A percentile compares a stretch with the other conserved stretches of the same genome.
Conservation (phyloP, 208 protist species). For the Herpetomonas tarakana region DNA sequence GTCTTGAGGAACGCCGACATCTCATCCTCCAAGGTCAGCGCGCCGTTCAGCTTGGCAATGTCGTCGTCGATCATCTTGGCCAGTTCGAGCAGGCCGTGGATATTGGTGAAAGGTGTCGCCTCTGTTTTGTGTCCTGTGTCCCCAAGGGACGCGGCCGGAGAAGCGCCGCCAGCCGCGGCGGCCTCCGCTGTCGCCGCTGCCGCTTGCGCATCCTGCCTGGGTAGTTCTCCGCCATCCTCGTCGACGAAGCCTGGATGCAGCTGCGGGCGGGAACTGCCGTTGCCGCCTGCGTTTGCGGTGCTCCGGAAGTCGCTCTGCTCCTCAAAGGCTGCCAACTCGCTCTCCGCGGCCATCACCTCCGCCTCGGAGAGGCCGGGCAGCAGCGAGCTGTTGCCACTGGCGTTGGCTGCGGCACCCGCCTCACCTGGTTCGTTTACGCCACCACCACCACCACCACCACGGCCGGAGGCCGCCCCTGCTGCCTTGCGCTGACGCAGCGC, state of each 20-base stretch:
- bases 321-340: conserved; percentile 35
- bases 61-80: conserved; percentile 39
- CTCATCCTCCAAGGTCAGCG: conserved; percentile 78
- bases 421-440: background rate
- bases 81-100: conserved; percentile 50
- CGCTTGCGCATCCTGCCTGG: background rate
- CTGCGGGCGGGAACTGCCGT: background rate
- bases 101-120: conserved; percentile 51
- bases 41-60: conserved; percentile 56
- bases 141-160: conserved; percentile 5
- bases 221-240: background rate
- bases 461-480: conserved; percentile 7
- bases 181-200: background rate
- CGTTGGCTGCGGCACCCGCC: background rate
- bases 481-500: conserved; percentile 55
- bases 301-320: conserved; percentile 7
- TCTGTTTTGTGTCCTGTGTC: conserved; percentile 15
- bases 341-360: conserved; percentile 54
- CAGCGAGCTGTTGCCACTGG: background rate
- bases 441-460: conserved; percentile 6
- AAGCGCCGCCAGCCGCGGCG: background rate
- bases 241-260: background rate
- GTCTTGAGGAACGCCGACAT: conserved; percentile 84
- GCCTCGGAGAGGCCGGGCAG: conserved; percentile 28
- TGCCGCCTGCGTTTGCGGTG: conserved; percentile 2